Evolutionary conservation across 495 filamentous ascomycete genomes (phyloP).

Genomic region (Podospora appendiculata): DNA sequence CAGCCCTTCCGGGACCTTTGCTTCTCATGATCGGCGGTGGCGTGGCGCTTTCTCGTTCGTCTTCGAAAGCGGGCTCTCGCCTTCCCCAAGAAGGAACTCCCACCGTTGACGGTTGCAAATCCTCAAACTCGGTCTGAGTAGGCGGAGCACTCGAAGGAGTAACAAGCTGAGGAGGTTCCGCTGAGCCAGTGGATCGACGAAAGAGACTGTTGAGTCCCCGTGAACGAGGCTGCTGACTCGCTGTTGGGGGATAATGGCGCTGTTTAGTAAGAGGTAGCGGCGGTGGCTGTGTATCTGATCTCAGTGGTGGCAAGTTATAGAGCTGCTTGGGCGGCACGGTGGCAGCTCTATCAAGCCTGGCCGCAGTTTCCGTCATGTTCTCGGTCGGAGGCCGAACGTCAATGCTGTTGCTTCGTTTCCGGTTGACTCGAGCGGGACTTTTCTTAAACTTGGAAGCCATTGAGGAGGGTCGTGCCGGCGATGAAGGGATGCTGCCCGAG

Average conservation of each 20-base stretch:
- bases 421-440: conserved; percentile 13
- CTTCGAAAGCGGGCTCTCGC: conserved; percentile 16
- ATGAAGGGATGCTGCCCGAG: conserved; percentile 5
- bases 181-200: conserved; percentile 25
- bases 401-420: conserved; percentile 32
- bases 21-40: conserved; percentile 39
- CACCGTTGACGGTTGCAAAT: conserved; percentile 12
- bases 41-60: conserved; percentile 30
- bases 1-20: conserved; percentile 13
- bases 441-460: conserved; percentile 18
- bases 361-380: conserved; percentile 3
- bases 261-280: conserved; percentile 17
- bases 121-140: conserved; percentile 26
- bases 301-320: conserved; percentile 11
- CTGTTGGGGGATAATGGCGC: conserved; percentile 38
- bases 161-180: conserved; percentile 4
- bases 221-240: conserved; percentile 26
- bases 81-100: conserved; percentile 23
- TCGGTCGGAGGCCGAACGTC: conserved; percentile 14
- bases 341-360: conserved; percentile 15
- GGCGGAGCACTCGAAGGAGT: conserved; percentile 23
- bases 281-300: conserved; percentile 6
- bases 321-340: conserved; percentile 23
- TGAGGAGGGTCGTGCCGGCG: conserved; percentile 11
- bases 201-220: conserved; percentile 36